A percentile compares a stretch with the other conserved stretches of the same genome.
These are phyloP conservation scores for Helminthosporium solani DNA, from an alignment of 2,329 filamentous ascomycete species.

Conservation along the genomic window DNA sequence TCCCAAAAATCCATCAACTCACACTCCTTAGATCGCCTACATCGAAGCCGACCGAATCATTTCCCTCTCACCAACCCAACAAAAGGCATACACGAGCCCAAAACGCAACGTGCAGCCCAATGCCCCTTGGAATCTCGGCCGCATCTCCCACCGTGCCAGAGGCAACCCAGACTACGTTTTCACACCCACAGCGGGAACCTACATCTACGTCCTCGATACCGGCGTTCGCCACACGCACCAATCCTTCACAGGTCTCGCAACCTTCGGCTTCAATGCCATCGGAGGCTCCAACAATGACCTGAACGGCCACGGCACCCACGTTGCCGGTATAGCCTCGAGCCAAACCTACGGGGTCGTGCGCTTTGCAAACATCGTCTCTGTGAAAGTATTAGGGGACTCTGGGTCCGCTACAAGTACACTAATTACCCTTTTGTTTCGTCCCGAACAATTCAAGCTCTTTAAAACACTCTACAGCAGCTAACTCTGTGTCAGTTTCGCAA, in stretches of 20 bases:
- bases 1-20: background rate
- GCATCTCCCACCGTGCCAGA: constrained; percentile 87
- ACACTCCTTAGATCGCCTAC: constrained; percentile 71
- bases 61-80: constrained; percentile 61
- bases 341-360: constrained; percentile 98
- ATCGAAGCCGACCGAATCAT: constrained; percentile 91
- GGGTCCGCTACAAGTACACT: constrained; percentile 10
- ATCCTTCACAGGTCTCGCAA: constrained; percentile 90
- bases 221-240: constrained; percentile 88
- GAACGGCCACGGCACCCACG: constrained; percentile 97
- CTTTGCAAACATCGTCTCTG: constrained; percentile 89
- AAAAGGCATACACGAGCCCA: constrained; percentile 16
- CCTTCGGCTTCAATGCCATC: constrained; percentile 94
- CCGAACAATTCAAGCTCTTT: no score
- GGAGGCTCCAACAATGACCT: constrained; percentile 81
- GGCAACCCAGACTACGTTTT: constrained; percentile 93
- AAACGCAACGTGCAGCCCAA: constrained; percentile 70
- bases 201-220: constrained; percentile 96
- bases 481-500: constrained; percentile 6
- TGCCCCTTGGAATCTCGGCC: constrained; percentile 92
- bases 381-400: constrained; percentile 75
- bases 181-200: constrained; percentile 83
- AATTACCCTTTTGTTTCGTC: no score
- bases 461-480: no score
- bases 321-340: constrained; percentile 91